These are phyloP conservation scores for Blepharisma undulans DNA, from an alignment of 169 alveolate species.

Conservation along the genomic window DNA sequence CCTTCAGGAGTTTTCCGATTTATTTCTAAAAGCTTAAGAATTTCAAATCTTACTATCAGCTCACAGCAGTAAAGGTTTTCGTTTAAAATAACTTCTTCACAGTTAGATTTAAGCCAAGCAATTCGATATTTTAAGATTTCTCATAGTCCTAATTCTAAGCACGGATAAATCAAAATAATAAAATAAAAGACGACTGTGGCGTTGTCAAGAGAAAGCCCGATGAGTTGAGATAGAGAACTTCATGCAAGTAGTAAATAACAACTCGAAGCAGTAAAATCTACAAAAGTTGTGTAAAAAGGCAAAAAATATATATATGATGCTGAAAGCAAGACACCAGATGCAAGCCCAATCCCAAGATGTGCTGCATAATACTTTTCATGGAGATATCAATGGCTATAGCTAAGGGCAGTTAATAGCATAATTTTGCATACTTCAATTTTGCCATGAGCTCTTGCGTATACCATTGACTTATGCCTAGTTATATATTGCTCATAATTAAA, in stretches of 20 bases:
- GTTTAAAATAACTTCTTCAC: too few species aligned
- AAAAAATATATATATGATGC: neutral
- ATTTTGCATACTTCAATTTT: neutral
- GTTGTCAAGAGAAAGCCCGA: neutral
- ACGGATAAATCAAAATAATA: neutral
- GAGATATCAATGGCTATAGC: neutral
- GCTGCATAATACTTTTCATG: neutral
- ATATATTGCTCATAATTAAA: slow-evolving; percentile 8
- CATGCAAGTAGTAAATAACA: neutral
- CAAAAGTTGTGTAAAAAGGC: neutral
- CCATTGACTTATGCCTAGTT: neutral
- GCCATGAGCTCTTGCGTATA: slow-evolving; percentile 22
- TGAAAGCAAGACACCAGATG: neutral
- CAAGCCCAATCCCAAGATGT: neutral
- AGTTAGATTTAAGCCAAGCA: neutral
- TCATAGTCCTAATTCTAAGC: neutral
- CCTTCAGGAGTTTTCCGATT: neutral
- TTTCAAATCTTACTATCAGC: neutral
- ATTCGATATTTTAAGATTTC: neutral
- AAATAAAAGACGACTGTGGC: slow-evolving; percentile 4
- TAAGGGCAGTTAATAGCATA: neutral
- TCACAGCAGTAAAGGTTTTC: neutral
- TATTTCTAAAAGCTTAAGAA: neutral
- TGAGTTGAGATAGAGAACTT: neutral
- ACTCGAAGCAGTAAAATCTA: neutral